Percentiles rank a stretch among this genome's conserved stretches.
Conservation (phyloP, 2,329 filamentous ascomycete genomes). For the Aspergillus fumigatiaffinis region DNA sequence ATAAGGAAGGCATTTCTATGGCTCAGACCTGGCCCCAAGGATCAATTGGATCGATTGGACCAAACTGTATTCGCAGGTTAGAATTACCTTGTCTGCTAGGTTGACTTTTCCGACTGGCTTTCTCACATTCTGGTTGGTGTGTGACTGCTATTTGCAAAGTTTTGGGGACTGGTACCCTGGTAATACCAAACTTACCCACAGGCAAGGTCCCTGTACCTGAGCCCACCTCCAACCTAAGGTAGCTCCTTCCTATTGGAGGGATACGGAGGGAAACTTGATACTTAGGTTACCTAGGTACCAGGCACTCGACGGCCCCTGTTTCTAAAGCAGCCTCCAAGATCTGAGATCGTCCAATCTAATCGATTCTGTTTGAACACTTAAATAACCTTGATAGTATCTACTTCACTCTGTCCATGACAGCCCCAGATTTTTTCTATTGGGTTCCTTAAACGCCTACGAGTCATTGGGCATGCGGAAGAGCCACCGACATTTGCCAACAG, state of each 20-base stretch:
- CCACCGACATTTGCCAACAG: too few relatives aligned
- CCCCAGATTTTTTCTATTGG: too few relatives aligned
- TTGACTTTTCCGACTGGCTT: neutral
- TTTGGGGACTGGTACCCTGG: neutral
- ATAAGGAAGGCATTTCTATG: neutral
- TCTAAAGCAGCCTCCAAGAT: neutral
- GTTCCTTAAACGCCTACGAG: too few relatives aligned
- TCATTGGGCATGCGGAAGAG: neutral
- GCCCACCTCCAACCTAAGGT: too few relatives aligned
- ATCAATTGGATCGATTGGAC: too few relatives aligned
- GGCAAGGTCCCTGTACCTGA: neutral
- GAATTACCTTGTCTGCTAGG: neutral
- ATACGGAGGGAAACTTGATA: neutral
- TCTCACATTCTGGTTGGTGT: neutral
- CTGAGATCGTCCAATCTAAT: neutral
- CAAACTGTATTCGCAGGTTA: neutral
- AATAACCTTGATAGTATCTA: neutral
- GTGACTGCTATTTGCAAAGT: neutral
- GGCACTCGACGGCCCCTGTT: neutral
- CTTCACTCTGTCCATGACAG: neutral
- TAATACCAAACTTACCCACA: neutral
- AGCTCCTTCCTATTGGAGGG: too few relatives aligned
- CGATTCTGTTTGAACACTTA: too few relatives aligned
- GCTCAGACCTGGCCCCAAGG: neutral
- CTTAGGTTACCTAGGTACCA: too few relatives aligned